Evolutionary conservation across 805 yeast genomes (phyloP).

Genomic region (Barnettozyma siamensis): DNA sequence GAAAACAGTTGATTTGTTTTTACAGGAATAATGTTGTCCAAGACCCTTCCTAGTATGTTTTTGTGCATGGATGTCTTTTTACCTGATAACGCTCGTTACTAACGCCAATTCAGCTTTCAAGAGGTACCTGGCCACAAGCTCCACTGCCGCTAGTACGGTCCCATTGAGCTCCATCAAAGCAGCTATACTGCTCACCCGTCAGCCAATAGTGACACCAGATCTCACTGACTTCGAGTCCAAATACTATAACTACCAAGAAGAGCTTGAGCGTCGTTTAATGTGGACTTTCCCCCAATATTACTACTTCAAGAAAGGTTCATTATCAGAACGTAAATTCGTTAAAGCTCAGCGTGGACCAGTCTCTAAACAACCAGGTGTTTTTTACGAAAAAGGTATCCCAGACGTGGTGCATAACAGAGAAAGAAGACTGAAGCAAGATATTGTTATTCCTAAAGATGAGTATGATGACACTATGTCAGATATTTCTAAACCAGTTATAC

Average conservation of each 20-base stretch:
- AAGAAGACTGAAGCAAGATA: constrained; percentile 71
- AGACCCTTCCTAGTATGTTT: too few species aligned
- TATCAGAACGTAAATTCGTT: constrained; percentile 75
- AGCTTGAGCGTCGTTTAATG: constrained; percentile 84
- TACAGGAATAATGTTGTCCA: not conserved
- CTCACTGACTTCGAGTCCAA: constrained; percentile 63
- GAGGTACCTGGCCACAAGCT: constrained; percentile 18
- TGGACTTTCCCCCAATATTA: constrained; percentile 96
- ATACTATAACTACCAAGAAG: constrained; percentile 78
- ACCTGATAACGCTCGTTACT: not conserved
- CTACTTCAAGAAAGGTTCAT: constrained; percentile 84
- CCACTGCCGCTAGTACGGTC: constrained; percentile 16
- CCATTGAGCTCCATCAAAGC: constrained; percentile 28
- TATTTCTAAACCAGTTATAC: constrained; percentile 60
- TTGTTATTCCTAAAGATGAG: constrained; percentile 60
- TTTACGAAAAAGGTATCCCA: constrained; percentile 79
- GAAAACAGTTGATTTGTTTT: not conserved
- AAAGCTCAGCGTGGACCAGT: constrained; percentile 74
- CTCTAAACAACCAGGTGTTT: constrained; percentile 65
- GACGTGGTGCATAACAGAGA: constrained; percentile 87
- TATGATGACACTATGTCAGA: constrained; percentile 38
- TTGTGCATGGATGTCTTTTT: not conserved
- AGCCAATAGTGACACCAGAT: constrained; percentile 80
- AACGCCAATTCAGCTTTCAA: constrained; percentile 14
- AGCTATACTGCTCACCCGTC: constrained; percentile 67